Evolutionary conservation across 2,329 filamentous ascomycete genomes (phyloP).

Genomic region (Microcyclospora tardicrescens): DNA sequence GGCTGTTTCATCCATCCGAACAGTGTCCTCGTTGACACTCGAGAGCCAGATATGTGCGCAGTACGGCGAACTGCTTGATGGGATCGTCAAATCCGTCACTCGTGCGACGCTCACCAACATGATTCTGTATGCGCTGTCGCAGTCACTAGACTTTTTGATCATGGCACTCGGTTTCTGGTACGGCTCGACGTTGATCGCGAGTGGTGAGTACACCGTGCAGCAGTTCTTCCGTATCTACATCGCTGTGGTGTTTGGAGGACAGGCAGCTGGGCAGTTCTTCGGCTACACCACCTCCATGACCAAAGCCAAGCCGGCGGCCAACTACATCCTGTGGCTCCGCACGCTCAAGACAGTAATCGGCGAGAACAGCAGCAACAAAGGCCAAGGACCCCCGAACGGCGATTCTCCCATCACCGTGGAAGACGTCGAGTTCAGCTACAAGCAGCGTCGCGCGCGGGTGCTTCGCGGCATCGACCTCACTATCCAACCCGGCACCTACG

Average conservation of each 20-base stretch:
- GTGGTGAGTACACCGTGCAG: conserved; percentile 21
- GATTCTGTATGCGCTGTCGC: conserved; percentile 20
- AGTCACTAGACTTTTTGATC: conserved; percentile 21
- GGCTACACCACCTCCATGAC: conserved; percentile 39
- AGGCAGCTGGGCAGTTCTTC: conserved; percentile 52
- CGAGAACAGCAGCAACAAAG: conserved; percentile 24
- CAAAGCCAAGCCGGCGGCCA: conserved; percentile 24
- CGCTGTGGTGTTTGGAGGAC: conserved; percentile 50
- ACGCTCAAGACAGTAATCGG: conserved; percentile 25
- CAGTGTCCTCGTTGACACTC: conserved; percentile 22
- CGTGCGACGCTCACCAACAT: conserved; percentile 12
- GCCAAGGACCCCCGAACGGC: conserved; percentile 15
- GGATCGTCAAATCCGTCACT: conserved; percentile 13
- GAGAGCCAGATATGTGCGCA: conserved; percentile 17
- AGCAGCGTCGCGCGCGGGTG: conserved; percentile 14
- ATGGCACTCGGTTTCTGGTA: conserved; percentile 25
- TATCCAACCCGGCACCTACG: conserved; percentile 27
- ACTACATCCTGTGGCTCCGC: conserved; percentile 34
- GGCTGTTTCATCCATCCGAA: conserved; percentile 23
- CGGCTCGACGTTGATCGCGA: conserved; percentile 21
- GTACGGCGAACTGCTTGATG: conserved; percentile 16
- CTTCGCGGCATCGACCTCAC: conserved; percentile 17
- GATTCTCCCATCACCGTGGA: conserved; percentile 12
- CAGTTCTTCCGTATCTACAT: conserved; percentile 50
- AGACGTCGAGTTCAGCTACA: conserved; percentile 19